These are phyloP conservation scores for Massarina eburnea DNA, from an alignment of 2,329 filamentous ascomycete genomes.

Conservation along the genomic window DNA sequence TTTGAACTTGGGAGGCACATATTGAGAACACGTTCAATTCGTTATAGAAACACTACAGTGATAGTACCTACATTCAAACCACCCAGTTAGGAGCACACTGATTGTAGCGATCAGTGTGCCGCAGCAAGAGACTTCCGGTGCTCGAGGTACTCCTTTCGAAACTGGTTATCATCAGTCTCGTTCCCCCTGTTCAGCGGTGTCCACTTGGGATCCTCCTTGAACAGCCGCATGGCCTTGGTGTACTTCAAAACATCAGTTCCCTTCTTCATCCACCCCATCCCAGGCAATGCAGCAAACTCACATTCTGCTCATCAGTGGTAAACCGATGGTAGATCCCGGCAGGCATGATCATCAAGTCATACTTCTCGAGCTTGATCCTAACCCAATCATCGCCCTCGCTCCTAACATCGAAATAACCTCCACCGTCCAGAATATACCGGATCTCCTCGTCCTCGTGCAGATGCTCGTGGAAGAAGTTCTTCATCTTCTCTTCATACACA, in stretches of 20 bases:
- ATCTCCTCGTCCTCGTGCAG: conserved; percentile 99
- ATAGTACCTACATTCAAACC: no score
- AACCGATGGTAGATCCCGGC: conserved; percentile 97
- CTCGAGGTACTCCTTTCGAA: conserved; percentile 74
- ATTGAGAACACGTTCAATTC: no score
- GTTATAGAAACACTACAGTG: no score
- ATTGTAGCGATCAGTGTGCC: neutral
- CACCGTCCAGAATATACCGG: conserved; percentile 84
- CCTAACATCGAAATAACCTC: conserved; percentile 91
- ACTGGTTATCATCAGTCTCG: conserved; percentile 77
- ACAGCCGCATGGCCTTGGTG: conserved; percentile 92
- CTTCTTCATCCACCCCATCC: neutral
- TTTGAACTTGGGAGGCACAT: no score
- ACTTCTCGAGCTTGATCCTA: conserved; percentile 78
- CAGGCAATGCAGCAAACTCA: conserved; percentile 52
- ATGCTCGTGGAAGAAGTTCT: conserved; percentile 92
- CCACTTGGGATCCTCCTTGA: conserved; percentile 99
- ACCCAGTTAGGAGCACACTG: no score
- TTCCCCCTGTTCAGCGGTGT: conserved; percentile 81
- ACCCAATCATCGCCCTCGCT: conserved; percentile 85
- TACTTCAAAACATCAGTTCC: conserved; percentile 59
- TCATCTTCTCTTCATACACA: conserved; percentile 90
- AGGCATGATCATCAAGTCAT: conserved; percentile 89
- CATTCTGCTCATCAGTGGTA: conserved; percentile 88
- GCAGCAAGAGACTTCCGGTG: conserved; percentile 19